Evolutionary conservation across 352 stramenopile species (phyloP), one percentile per base, ranked within the genome.

Genomic region (Phytophthora litchii): DNA sequence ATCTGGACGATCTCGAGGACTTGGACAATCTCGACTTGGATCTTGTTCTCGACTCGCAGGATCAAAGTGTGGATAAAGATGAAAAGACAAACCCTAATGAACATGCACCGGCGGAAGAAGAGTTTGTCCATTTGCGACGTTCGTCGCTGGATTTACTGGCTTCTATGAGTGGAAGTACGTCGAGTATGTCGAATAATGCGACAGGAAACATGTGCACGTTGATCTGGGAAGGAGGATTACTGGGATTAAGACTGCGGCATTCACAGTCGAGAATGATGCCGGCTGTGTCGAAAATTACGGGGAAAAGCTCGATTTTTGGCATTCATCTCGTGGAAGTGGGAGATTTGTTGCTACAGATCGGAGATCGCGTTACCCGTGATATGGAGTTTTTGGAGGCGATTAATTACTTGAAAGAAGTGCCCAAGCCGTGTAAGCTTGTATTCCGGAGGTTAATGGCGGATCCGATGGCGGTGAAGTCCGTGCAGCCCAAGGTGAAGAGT

Each of bases 381-480:
- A 91, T 95, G 85, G 77, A 92, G 37, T 94, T 95, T 53, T 76
- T 90, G 36, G 81, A 93, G 13, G 80, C 85, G 13, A 95, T 95
- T 56, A 67, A 83, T 16, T 92, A 88, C 57, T 46, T 95, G 38
- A 95, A 95, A 43, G 81, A 92, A 25, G 85, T 83, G 8, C 47
- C 64, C 6, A 94, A 94, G 64, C 86, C 86, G 0, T 92, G 80
- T 49, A 79, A 83, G 38, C 64, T 95, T 11, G 80, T 91, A 29
- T 95, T 95, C 42, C 67, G 82, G 16, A 72, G 86, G 9, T 49
- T 85, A n/a, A 70, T 69, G 41, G 76, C 79, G 0, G 85, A 93
- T 37, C 83, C 86, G 1, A 93, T 93, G 80, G 80, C 74, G 0
- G 86, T 93, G 14, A 91, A 89, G 37, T 76, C 84, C 0, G 71